Conservation (phyloP, 306 rosid species). For the Cucumis hystrix region DNA sequence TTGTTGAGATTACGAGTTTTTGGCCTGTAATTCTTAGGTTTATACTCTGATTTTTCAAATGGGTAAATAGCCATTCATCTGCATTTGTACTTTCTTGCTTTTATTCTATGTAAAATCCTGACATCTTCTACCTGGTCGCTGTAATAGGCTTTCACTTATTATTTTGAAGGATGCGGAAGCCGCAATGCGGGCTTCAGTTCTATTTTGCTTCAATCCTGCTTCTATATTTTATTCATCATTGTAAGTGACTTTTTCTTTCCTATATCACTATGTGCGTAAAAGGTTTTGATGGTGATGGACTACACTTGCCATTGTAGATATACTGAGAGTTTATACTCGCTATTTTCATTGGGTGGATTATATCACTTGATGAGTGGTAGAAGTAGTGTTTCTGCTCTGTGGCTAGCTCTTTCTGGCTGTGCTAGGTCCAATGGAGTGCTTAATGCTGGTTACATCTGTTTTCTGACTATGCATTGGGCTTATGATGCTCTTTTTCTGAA, state of each 20-base stretch:
- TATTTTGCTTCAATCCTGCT: constrained; percentile 96
- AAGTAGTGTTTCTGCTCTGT: constrained; percentile 38
- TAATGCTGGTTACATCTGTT: constrained; percentile 83
- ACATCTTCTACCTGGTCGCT: constrained; percentile 14
- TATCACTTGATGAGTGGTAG: constrained; percentile 45
- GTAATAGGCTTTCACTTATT: constrained; percentile 45
- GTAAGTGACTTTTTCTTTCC: constrained; percentile 18
- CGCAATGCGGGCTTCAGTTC: constrained; percentile 60
- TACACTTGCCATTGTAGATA: constrained; percentile 40
- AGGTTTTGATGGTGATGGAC: not conserved
- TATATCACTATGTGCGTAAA: not conserved
- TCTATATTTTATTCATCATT: constrained; percentile 75
- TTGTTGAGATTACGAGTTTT: constrained; percentile 4
- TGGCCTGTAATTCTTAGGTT: not conserved
- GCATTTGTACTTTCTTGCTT: not conserved
- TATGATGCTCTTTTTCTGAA: constrained; percentile 39
- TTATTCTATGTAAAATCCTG: not conserved
- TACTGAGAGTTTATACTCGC: constrained; percentile 62
- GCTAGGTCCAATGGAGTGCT: constrained; percentile 88
- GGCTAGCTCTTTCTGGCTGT: constrained; percentile 51
- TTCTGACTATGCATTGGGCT: constrained; percentile 62
- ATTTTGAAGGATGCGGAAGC: constrained; percentile 49
- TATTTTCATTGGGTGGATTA: constrained; percentile 73
- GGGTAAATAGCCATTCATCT: not conserved
- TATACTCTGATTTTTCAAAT: not conserved